Base-by-base conservation (phyloP, 257 asterid genomes). In the Marsdenia floribunda region DNA sequence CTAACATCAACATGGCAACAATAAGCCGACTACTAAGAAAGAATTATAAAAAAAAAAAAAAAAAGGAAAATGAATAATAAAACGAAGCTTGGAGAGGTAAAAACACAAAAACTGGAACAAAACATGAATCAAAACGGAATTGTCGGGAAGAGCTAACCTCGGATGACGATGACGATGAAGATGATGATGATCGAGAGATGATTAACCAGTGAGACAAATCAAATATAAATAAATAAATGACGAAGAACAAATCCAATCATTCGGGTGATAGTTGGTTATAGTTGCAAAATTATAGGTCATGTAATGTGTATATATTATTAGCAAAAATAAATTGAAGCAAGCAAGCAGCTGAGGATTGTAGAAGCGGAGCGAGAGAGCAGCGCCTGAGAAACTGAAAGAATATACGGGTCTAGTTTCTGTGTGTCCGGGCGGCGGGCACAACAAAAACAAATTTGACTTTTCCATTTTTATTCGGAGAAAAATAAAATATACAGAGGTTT, bases 91-190 rank as follows among this genome's bases (percentile, higher is more conserved):
- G 16, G 42, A 15, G 15, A 60, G 18, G 3, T 13, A 60, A 60
- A 60, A 60, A 22, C 35, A 58, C 37, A 29, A 33, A 64, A 64
- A 15, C 1, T 15, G 3, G 2, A 66, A 64, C 1, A 64, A 22
- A 10, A 66, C 18, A 66, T 66, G 26, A 11, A 66, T 37, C 52
- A 9, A 19, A 66, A 18, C 3, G 12, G 50, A 66, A 66, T 8
- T 18, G 44, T 37, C 10, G 71, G 29, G 9, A 66, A 8, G 13
- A 21, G 13, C 71, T 66, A 38, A 66, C 71, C 71, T 66, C 15
- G 44, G 70, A 65, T 65, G 50, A 65, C 21, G 44, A 61, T 61
- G 42, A 38, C 42, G 69, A 63, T 63, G 50, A 65, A n/a, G n/a
- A n/a, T n/a, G 69, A 63, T 19, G 52, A 66, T 66, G 71, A 66